Evolutionary conservation across 2,329 filamentous ascomycete genomes (phyloP).

Genomic region (Hypoxylon sp.): DNA sequence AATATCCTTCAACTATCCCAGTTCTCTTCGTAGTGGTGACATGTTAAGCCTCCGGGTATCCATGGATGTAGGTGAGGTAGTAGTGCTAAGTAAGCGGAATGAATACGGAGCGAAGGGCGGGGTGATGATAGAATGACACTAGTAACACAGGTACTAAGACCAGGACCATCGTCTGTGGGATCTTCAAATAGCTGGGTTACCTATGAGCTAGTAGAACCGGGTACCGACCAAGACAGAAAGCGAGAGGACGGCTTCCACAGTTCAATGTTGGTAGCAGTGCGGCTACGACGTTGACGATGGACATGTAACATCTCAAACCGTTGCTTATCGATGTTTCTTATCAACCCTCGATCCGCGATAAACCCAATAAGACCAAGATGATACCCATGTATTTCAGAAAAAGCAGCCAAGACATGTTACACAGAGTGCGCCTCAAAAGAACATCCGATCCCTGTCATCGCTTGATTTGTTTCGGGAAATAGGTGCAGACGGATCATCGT

Average conservation of each 20-base stretch:
- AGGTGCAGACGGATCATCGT: slow-evolving; percentile 26
- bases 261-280: not conserved
- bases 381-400: slow-evolving; percentile 1
- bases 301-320: slow-evolving; percentile 3
- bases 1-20: slow-evolving; percentile 26
- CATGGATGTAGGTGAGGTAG: slow-evolving; percentile 23
- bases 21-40: slow-evolving; percentile 1
- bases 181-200: not conserved
- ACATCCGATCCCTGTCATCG: slow-evolving; percentile 18
- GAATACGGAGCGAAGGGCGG: slow-evolving; percentile 26
- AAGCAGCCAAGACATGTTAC: slow-evolving; percentile 26
- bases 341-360: slow-evolving; percentile 15
- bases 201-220: not conserved
- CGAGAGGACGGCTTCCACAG: not conserved
- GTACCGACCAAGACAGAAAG: not conserved
- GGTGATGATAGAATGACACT: slow-evolving; percentile 13
- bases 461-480: slow-evolving; percentile 29
- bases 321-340: slow-evolving; percentile 4
- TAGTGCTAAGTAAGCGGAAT: slow-evolving; percentile 40
- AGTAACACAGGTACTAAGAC: slow-evolving; percentile 13
- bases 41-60: slow-evolving; percentile 18
- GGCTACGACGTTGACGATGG: slow-evolving; percentile 2
- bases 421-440: slow-evolving; percentile 22
- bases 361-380: slow-evolving; percentile 7
- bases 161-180: slow-evolving; percentile 9